Conservation (phyloP, 2,329 filamentous ascomycete species). For the Penicillium sp. region DNA sequence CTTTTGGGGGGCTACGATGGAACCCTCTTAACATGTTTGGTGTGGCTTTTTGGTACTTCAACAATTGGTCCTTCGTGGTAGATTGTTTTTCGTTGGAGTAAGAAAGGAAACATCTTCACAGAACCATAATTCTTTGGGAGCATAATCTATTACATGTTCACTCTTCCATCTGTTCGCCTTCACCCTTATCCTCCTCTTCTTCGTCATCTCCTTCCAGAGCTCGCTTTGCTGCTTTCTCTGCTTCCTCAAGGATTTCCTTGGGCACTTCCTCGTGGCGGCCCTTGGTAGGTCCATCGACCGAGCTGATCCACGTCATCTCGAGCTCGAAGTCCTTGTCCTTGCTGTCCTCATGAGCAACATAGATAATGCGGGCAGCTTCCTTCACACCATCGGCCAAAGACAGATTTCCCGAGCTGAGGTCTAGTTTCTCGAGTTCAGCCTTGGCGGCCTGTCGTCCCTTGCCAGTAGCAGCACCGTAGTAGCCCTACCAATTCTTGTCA, state of each 20-base stretch:
- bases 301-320: constrained; percentile 98
- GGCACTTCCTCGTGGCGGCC: constrained; percentile 92
- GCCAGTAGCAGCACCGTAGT: constrained; percentile 95
- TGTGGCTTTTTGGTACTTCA: not conserved
- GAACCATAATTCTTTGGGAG: constrained; percentile 18
- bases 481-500: constrained; percentile 57
- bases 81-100: not conserved
- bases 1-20: not conserved
- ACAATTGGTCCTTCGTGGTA: not conserved
- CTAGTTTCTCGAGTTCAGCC: constrained; percentile 96
- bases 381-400: constrained; percentile 86
- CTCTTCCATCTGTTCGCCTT: constrained; percentile 83
- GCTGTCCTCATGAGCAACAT: constrained; percentile 96
- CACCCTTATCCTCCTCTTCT: constrained; percentile 68
- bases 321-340: constrained; percentile 99
- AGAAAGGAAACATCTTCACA: not conserved
- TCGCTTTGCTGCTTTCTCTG: constrained; percentile 88
- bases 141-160: constrained; percentile 46
- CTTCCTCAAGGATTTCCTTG: constrained; percentile 84
- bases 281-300: constrained; percentile 78
- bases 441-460: constrained; percentile 97
- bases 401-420: constrained; percentile 73
- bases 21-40: not conserved
- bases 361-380: constrained; percentile 95
- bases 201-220: constrained; percentile 82